Base-by-base conservation (phyloP, 1,284 basidiomycete species). In the Marasmius oreades region DNA sequence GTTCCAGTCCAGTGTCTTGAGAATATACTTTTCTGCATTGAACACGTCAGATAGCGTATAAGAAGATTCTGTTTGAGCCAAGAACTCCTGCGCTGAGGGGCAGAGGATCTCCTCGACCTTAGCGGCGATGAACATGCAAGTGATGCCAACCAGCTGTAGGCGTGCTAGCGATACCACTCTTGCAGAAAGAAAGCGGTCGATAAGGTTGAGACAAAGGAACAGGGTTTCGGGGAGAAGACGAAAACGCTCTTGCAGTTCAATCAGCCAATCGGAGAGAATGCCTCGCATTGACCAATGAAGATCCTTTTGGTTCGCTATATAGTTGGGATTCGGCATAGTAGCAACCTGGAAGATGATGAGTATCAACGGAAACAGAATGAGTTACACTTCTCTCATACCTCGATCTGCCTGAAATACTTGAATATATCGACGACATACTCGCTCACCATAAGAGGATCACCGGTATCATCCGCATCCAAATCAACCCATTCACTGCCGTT, bases 41-140 rank as follows among this genome's bases (percentile, higher is more conserved):
- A 97, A 81, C 63, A 99, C 94, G 70, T 99, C 94, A 0, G 84
- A 78, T 65, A 92, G 86, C 16, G 82, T 86, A 75, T 95, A 97
- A 1, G 92, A 89, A 1, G 87, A 88, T 62, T 98, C 95, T 18
- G 93, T 88, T 72, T 93, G 93, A 73, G 88, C 84, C 48, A 96
- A 77, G 71, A 98, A 95, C 76, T 97, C 92, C 48, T 76, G 74
- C 53, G 96, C 88, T 1, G 91, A 91, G 1, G 96, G 96, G 31
- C 94, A 89, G 57, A 98, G 84, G 60, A 97, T 92, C 73, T 99
- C 96, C 71, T 99, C 96, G 62, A 95, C 94, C 74, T 99, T 99
- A 50, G 93, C 86, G 0, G 96, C 88, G 61, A 99, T 81, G 73
- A 98, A 96, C 71, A 99, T 84, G 65, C 92, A 92, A 5, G 95